Base-by-base conservation (phyloP, 768 basidiomycete species). In the Russula earlei region DNA sequence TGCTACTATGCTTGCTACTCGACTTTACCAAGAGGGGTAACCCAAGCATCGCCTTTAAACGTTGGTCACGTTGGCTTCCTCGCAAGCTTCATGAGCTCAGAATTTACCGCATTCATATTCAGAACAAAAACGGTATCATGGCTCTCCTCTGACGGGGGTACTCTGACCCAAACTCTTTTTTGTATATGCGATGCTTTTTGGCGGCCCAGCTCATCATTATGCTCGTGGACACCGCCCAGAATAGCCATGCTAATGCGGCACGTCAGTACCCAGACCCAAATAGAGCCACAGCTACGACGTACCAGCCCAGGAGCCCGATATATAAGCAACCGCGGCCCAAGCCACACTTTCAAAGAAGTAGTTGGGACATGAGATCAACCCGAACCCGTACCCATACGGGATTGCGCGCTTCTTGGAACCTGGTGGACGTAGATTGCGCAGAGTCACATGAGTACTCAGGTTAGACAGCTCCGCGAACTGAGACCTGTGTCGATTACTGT, bases 341-440 rank as follows among this genome's bases (percentile, higher is more conserved):
- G 73, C 85, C 24, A 95, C 57, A 8, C 73, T 77, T 71, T 99
- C 96, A 65, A 94, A 97, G 67, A 89, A 83, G 72, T 99, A 99
- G 70, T 99, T 97, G 15, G 95, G 91, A 74, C 80, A 87, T 6
- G 90, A 87, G 38, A 94, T 78, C n/a, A 80, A 71, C 52, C 82
- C 75, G 72, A 97, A 99, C 6, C 93, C 94, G 62, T 92, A 95
- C 24, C 96, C 95, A n/a, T 75, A 71, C 0, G 96, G 96, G 62
- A 96, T 85, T n/a, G 78, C 84, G 46, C 95, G 85, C 53, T 77
- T 80, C 56, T 80, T 83, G 6, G 84, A 79, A 15, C 89, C 91
- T 22, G 78, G 73, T 0, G 95, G 91, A 20, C 96, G 88, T 43
- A 99, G 81, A 38, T 78, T 75, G 47, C 91, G 85, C 19, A 97